A percentile compares a stretch with the other conserved stretches of the same genome.
These are phyloP conservation scores for Marchantia paleacea DNA, from an alignment of 225 moss, liverwort and hornwort genomes.

Conservation along the genomic window DNA sequence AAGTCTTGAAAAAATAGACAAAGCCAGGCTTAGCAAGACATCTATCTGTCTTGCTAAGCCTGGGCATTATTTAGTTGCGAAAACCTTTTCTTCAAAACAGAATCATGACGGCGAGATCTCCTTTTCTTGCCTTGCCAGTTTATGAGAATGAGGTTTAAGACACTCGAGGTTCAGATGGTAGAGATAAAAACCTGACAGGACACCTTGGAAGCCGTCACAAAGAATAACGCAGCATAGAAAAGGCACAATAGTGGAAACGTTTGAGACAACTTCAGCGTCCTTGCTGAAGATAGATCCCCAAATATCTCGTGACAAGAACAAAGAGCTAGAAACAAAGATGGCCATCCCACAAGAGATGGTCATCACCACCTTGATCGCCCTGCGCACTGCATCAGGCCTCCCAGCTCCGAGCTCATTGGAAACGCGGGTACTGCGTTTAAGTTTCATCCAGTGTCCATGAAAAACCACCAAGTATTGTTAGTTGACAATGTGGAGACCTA, in stretches of 20 bases:
- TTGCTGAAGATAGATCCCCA: conserved; percentile 75
- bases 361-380: conserved; percentile 50
- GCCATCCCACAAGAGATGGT: conserved; percentile 54
- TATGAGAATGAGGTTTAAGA: background rate
- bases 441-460: background rate
- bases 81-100: background rate
- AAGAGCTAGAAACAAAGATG: conserved; percentile 33
- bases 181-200: conserved; percentile 51
- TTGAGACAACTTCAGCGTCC: conserved; percentile 59
- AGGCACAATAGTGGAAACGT: conserved; percentile 62
- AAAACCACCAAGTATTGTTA: background rate
- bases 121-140: background rate
- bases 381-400: conserved; percentile 49
- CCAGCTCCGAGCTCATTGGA: conserved; percentile 81
- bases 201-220: conserved; percentile 76
- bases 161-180: background rate
- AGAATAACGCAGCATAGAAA: conserved; percentile 53
- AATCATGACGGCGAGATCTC: background rate
- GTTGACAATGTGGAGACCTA: too few species aligned
- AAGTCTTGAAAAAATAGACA: too few species aligned
- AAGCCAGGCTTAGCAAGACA: too few species aligned
- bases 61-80: too few species aligned
- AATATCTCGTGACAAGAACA: conserved; percentile 52
- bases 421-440: conserved; percentile 62
- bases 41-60: too few species aligned